Conservation (phyloP, 305 asterid genomes). For the Solanum hybrid region DNA sequence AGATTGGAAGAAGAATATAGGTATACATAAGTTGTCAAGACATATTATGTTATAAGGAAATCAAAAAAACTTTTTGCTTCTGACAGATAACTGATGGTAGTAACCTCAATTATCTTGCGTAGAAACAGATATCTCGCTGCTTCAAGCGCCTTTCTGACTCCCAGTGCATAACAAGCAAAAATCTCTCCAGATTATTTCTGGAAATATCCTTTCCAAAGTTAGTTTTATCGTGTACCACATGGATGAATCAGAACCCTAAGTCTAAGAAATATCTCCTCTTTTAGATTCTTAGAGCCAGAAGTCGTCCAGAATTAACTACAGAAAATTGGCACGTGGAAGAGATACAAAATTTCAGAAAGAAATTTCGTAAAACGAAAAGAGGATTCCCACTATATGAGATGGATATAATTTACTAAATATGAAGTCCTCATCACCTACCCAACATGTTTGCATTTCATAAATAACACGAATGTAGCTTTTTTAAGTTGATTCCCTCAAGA, state of each 20-base stretch:
- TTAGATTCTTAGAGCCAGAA: neutral
- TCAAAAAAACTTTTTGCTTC: neutral
- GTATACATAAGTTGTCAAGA: neutral
- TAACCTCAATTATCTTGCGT: neutral
- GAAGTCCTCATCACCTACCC: neutral
- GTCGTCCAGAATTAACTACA: neutral
- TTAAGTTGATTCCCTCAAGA: neutral
- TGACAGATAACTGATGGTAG: neutral
- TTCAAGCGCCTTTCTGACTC: neutral
- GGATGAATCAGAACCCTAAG: neutral
- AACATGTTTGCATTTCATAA: neutral
- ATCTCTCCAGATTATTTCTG: neutral
- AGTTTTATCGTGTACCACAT: neutral
- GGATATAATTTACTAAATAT: neutral
- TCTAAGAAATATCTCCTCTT: neutral
- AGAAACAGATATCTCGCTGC: neutral
- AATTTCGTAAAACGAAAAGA: neutral
- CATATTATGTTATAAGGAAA: neutral
- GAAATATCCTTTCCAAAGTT: conserved; percentile 1
- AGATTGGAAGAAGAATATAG: neutral
- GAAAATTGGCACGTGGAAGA: neutral
- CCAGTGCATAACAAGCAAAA: neutral
- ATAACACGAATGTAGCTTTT: neutral
- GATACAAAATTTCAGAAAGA: neutral
- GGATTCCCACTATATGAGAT: neutral